phyloP scores from a whole-genome alignment of 2,329 filamentous ascomycete genomes.

The Hypoxylon sp. region DNA sequence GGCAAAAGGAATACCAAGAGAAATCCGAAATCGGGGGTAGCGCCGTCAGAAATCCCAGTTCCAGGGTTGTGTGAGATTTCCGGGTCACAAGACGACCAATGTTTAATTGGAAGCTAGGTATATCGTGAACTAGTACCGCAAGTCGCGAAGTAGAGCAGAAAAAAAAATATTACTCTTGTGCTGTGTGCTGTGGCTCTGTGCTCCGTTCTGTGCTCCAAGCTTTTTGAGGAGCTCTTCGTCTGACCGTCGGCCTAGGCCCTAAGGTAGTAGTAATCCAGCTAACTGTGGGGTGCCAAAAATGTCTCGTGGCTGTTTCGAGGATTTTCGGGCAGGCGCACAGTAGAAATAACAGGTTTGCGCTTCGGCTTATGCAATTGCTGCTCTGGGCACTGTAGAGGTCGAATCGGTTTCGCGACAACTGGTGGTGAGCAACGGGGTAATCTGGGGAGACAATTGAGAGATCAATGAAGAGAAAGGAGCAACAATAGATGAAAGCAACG shows the following conservation, averaged over 20 bases:
- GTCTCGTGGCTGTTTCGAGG: constrained; percentile 34
- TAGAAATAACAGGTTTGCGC: constrained; percentile 7
- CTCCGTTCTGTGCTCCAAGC: constrained; percentile 26
- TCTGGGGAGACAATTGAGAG: constrained; percentile 3
- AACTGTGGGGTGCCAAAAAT: constrained; percentile 33
- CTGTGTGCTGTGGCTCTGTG: constrained; percentile 24
- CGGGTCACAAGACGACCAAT: constrained; percentile 42
- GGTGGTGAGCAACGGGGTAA: not conserved
- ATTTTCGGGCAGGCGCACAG: constrained; percentile 26
- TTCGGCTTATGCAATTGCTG: constrained; percentile 1
- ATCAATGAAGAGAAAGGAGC: constrained; percentile 18
- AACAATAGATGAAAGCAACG: constrained; percentile 12
- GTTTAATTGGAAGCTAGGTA: constrained; percentile 34
- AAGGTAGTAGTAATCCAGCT: constrained; percentile 24
- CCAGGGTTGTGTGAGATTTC: constrained; percentile 33
- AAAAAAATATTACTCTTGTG: constrained; percentile 19
- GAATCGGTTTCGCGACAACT: constrained; percentile 13
- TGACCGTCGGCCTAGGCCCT: constrained; percentile 33
- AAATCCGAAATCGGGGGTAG: constrained; percentile 44
- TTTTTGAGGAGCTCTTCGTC: constrained; percentile 25
- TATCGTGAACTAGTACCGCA: constrained; percentile 27
- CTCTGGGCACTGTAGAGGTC: not conserved
- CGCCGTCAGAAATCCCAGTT: constrained; percentile 24
- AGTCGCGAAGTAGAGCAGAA: constrained; percentile 27
- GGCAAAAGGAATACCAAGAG: constrained; percentile 12